phyloP scores from a whole-genome alignment of 495 filamentous ascomycete genomes.

The Geoglossum glabrum region DNA sequence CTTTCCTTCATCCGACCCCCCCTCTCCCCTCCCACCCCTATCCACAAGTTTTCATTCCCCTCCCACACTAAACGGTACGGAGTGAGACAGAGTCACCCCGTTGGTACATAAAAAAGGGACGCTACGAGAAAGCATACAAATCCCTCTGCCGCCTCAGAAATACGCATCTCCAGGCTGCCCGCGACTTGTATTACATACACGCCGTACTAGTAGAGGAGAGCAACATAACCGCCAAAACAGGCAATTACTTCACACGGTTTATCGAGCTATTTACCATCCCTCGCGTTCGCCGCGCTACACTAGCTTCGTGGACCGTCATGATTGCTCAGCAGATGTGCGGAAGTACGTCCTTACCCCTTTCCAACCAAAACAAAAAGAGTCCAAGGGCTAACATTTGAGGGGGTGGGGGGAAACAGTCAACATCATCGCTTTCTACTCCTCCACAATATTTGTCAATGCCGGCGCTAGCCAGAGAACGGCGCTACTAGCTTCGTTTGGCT shows the following conservation, averaged over 20 bases:
- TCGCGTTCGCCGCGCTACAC: slow-evolving; percentile 37
- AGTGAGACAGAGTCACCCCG: slow-evolving; percentile 44
- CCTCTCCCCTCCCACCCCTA: background rate
- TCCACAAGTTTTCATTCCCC: too few species aligned
- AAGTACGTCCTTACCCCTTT: slow-evolving; percentile 17
- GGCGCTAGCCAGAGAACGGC: slow-evolving; percentile 35
- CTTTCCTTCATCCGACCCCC: background rate
- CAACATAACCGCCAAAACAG: slow-evolving; percentile 18
- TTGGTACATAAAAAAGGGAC: slow-evolving; percentile 43
- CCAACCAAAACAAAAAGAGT: background rate
- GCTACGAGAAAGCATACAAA: slow-evolving; percentile 38
- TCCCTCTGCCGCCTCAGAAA: slow-evolving; percentile 42
- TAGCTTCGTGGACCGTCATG: slow-evolving; percentile 48
- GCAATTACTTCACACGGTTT: slow-evolving; percentile 30
- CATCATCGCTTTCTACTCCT: slow-evolving; percentile 75
- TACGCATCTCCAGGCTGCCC: slow-evolving; percentile 46
- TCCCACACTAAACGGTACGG: too few species aligned
- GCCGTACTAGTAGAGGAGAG: slow-evolving; percentile 28
- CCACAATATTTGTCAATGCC: slow-evolving; percentile 47
- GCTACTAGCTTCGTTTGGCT: slow-evolving; percentile 56
- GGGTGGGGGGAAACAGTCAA: too few species aligned
- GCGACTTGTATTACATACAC: slow-evolving; percentile 61
- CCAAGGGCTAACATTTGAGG: slow-evolving; percentile 1
- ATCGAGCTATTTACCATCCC: slow-evolving; percentile 37
- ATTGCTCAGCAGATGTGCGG: slow-evolving; percentile 76